Base-by-base conservation (phyloP, 2,329 filamentous ascomycete genomes). In the Cladosporium sp. region DNA sequence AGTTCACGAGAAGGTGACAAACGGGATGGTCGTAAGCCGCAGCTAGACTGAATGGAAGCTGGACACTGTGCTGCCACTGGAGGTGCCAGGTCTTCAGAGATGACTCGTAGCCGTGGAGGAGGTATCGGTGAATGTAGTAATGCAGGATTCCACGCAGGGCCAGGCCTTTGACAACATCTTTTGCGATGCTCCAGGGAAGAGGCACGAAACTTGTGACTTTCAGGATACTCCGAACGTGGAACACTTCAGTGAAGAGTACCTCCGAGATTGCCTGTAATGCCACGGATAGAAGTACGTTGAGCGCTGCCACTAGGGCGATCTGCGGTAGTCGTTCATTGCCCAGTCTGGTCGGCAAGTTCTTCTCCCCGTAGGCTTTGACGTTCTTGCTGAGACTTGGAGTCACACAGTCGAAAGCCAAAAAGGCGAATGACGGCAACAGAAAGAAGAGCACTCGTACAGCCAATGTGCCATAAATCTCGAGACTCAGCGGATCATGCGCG, bases 381-480 rank as follows among this genome's bases (percentile, higher is more conserved):
- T 83, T 83, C 26, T 87, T 84, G 7, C 90, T 85, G 2, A 93
- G 80, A 65, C 87, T 90, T 0, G 93, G 92, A 0, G 93, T 72
- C 1, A 87, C 76, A 2, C 86, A 82, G 75, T 96, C 93, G 74
- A 96, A 89, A 3, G 88, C 73, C 1, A 95, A 86, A 72, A 92
- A 92, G 14, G 90, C 67, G 0, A 91, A 76, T 0, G 92, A 91
- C 0, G 93, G 93, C 0, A 91, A 63, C 2, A 95, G 80, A 79
- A 89, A 96, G 73, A 93, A 88, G 4, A 91, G 70, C 11, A 89
- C 66, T 51, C 91, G 89, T 59, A 93, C 81, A 28, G 86, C 85
- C 5, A 92, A 76, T 0, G 89, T 89, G 65, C 89, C 91, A 62
- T 91, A 81, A 1, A 95, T 76, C 76, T 96, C 92, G 66, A 97